Evolutionary conservation across 176 grass and related monocot species (phyloP), one percentile per base, ranked within the genome.

Genomic region (Triticum dicoccoides): DNA sequence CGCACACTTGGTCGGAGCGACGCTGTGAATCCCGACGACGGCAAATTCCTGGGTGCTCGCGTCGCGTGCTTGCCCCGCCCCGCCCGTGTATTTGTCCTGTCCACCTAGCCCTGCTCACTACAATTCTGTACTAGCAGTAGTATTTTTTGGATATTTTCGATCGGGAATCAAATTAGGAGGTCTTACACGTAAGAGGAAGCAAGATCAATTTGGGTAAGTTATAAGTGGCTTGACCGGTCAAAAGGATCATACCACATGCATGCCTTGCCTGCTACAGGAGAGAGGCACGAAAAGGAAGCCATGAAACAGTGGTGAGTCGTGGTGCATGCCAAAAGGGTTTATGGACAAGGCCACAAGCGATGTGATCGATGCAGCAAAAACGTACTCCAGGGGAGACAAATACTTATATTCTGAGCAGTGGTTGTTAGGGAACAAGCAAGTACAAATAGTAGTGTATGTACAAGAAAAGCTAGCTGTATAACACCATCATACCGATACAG

Each of bases 391-490:
- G 8, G 11, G 15, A 29, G 13, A 42, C 3, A 71, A 44, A 83
- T 59, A 32, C 42, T 25, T 73, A 20, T 27, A 42, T 64, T 14
- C 9, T 76, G 11, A 52, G 25, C 56, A 15, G 81, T 52, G 89
- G 85, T 91, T 76, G 85, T 81, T 91, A 77, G 61, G 66, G 68
- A 63, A 69, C 38, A 81, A 58, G 59, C 74, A 87, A 13, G 14
- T 83, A 45, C 4, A 30, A 11, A 17, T 9, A 76, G 20, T 23
- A 12, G n/a, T 5, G 4, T 52, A 58, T 59, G 23, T 58, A 74
- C 61, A 82, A 75, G 12, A 37, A 44, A 68, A 21, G 61, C 47
- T 82, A 87, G 89, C 74, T 90, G 84, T 87, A 87, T 66, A 24
- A 41, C 80, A 89, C 81, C 66, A 84, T 11, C 69, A 81, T 33